Base-by-base conservation (phyloP, 306 rosid species). In the Lathyrus tuberosus region DNA sequence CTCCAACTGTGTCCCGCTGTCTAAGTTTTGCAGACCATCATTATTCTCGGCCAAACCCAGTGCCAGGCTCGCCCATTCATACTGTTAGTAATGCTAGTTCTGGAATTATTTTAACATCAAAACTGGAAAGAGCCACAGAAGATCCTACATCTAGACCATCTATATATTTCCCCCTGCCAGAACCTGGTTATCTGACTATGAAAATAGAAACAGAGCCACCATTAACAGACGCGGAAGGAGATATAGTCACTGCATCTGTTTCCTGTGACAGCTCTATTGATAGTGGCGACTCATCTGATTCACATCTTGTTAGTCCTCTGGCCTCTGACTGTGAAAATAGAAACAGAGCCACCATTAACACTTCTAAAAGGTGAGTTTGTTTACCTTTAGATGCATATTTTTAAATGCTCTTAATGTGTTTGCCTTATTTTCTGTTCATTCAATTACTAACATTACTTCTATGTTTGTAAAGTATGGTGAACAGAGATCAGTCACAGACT, bases 11-110 rank as follows among this genome's bases (percentile, higher is more conserved):
- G 28, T 64, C 83, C 24, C 85, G 96, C 77, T 84, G 88, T 79
- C 98, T 82, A 79, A 93, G 96, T 79, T 88, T 90, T 84, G 85
- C 84, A 14, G 93, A 86, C 78, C 79, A 84, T 73, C 72, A 79
- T 59, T 79, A 46, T 80, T 79, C 92, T 79, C 96, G 82, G 62
- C 89, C 92, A 61, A 91, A 80, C 67, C 89, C 93, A 28, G 81
- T 85, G 69, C 91, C 96, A 38, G 76, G 79, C 26, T 77, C 65
- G 48, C 83, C 73, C 72, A 82, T 74, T 57, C 79, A 88, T 28
- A 70, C 71, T 76, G 81, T 84, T 14, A 72, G 72, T 61, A 92
- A 80, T 40, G 79, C 81, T 54, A 80, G 84, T 77, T 80, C 96
- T 71, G 85, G 82, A 70, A 63, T 83, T 69, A 76, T 75, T 79